Base-by-base conservation (phyloP, 192 early-diverging fungal genomes). In the Backusella luteola region DNA sequence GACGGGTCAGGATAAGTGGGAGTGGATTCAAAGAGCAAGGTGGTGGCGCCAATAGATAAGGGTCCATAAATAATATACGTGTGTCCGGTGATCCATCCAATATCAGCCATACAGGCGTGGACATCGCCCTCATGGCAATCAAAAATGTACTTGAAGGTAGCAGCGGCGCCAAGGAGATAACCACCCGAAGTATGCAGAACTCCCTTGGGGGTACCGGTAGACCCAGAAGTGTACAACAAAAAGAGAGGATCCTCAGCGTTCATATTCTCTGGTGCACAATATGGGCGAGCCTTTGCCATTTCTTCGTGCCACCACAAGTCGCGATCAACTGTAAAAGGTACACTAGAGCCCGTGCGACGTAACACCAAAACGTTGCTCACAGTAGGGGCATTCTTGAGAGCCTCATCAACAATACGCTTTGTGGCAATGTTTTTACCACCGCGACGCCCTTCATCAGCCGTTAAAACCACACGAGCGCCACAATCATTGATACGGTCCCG, bases 281-380 rank as follows among this genome's bases (percentile, higher is more conserved):
- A 96, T 42, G 92, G 89, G 69, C 94, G 90, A 84, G 96, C 93
- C 59, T 91, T 91, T 74, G 84, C 84, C 56, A 90, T 82, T 76
- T 94, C 95, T 66, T 98, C 96, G 82, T 96, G 93, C 96, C 95
- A 97, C 96, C 96, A 98, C 66, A 94, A 86, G 77, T 98, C 97
- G 66, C 95, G 88, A 7, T 86, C 87, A 1, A 85, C 73, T 67
- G 74, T 83, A 85, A 96, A 93, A 12, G 93, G 85, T 17, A 97
- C 94, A 32, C 84, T 81, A 76, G 89, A 91, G 56, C 95, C 95
- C 1, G 97, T 98, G 76, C 95, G 90, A 80, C 93, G 94, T 87
- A 90, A 96, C 39, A 98, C 96, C 79, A 98, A 86, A 35, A 97
- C 94, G n/a, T 87, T 88, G 82, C 93, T 87, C 56, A 98, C 94